A percentile compares a stretch with the other conserved stretches of the same genome.
Conservation (phyloP, 768 basidiomycete species). For the Galerina marginata region DNA sequence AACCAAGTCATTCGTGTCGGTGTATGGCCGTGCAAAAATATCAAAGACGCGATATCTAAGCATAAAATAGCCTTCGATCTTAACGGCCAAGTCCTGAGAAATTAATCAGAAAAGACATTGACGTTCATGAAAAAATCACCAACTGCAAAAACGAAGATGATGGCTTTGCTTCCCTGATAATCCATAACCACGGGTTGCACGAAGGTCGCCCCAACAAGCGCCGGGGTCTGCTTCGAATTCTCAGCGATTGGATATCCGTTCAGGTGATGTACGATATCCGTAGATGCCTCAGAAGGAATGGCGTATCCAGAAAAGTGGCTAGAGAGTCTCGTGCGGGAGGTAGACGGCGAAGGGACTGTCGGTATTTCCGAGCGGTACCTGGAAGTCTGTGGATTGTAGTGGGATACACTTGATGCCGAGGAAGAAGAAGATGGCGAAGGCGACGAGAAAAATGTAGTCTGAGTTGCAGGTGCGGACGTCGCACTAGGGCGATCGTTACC, state of each 20-base stretch:
- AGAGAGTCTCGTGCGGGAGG: conserved; percentile 7
- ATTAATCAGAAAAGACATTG: not conserved
- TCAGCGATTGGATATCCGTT: conserved; percentile 51
- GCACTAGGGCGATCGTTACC: conserved; percentile 10
- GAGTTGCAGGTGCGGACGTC: conserved; percentile 20
- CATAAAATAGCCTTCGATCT: conserved; percentile 68
- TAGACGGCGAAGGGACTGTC: not conserved
- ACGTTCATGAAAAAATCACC: conserved; percentile 35
- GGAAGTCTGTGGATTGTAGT: too few species aligned
- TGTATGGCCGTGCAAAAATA: conserved; percentile 49
- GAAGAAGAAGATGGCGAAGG: conserved; percentile 3
- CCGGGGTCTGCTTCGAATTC: conserved; percentile 52
- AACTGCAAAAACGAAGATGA: conserved; percentile 69
- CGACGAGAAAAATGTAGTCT: conserved; percentile 16
- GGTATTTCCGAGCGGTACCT: too few species aligned
- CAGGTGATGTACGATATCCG: conserved; percentile 49
- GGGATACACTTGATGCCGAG: too few species aligned
- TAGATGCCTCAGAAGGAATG: conserved; percentile 13
- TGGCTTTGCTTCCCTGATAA: conserved; percentile 57
- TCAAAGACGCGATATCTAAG: conserved; percentile 72
- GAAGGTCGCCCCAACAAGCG: conserved; percentile 67
- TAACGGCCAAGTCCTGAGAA: conserved; percentile 71
- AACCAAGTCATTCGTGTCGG: conserved; percentile 35
- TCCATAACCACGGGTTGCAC: conserved; percentile 61
- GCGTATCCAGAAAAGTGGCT: conserved; percentile 22